Percentiles rank a stretch among this genome's conserved stretches.
Conservation (phyloP, 495 filamentous ascomycete species). For the Daldinia vernicosa region DNA sequence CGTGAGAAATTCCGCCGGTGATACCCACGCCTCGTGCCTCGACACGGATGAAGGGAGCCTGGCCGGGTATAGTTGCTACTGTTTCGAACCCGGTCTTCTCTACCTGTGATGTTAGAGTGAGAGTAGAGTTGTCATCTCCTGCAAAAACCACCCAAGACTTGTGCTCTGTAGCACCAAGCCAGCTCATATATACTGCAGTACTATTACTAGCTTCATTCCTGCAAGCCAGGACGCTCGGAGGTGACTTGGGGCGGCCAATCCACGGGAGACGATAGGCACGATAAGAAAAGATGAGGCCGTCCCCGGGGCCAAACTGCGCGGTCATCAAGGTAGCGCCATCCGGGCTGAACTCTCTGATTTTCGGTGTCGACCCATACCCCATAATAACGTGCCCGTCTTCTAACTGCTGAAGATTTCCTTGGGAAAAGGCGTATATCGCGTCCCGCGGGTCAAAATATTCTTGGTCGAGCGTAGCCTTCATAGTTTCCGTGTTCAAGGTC, state of each 20-base stretch:
- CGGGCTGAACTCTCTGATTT: constrained; percentile 26
- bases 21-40: constrained; percentile 14
- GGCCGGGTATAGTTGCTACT: constrained; percentile 18
- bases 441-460: constrained; percentile 20
- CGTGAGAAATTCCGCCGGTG: not conserved
- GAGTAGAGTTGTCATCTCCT: constrained; percentile 10
- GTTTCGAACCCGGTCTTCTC: constrained; percentile 32
- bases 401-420: constrained; percentile 28
- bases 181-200: constrained; percentile 36
- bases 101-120: constrained; percentile 16
- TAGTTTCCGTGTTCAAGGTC: constrained; percentile 16
- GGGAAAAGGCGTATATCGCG: constrained; percentile 19
- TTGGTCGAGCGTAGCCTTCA: constrained; percentile 23
- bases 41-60: constrained; percentile 11
- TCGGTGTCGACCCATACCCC: constrained; percentile 32
- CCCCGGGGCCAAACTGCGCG: constrained; percentile 25
- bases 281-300: constrained; percentile 26
- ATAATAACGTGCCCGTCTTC: constrained; percentile 24
- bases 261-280: constrained; percentile 33
- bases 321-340: constrained; percentile 23
- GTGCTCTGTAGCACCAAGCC: constrained; percentile 35
- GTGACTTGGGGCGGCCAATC: constrained; percentile 23
- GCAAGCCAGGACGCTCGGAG: constrained; percentile 24
- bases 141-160: constrained; percentile 21
- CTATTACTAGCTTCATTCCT: constrained; percentile 7